Conservation (phyloP, 495 filamentous ascomycete genomes). For the Penicillium manginii region DNA sequence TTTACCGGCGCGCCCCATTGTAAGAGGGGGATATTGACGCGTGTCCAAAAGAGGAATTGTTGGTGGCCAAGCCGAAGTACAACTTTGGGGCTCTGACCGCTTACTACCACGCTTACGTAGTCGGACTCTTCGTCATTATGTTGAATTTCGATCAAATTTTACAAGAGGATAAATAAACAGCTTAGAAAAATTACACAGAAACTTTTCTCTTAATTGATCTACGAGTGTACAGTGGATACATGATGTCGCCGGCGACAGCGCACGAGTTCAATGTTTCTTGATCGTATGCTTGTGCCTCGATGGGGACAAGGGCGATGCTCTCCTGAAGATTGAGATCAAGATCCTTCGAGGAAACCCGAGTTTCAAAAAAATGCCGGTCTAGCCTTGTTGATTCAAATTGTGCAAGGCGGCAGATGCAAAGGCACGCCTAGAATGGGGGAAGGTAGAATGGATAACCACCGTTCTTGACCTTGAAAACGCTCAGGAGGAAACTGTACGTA, state of each 20-base stretch:
- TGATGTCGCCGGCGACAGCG: slow-evolving; percentile 26
- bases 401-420: background rate
- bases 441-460: slow-evolving; percentile 92
- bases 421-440: slow-evolving; percentile 72
- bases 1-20: background rate
- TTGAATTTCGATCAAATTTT: background rate
- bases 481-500: slow-evolving; percentile 92
- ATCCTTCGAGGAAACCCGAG: background rate
- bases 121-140: background rate
- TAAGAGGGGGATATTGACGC: background rate
- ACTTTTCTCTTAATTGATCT: slow-evolving; percentile 15
- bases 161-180: background rate
- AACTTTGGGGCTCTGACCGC: background rate
- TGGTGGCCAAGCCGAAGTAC: background rate
- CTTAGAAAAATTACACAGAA: background rate
- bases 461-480: slow-evolving; percentile 93
- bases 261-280: slow-evolving; percentile 3
- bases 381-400: background rate
- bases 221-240: slow-evolving; percentile 19
- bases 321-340: background rate
- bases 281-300: background rate
- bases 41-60: slow-evolving; percentile 5
- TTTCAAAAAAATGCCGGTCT: background rate
- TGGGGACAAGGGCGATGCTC: background rate
- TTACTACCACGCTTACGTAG: slow-evolving; percentile 3